A percentile compares a stretch with the other conserved stretches of the same genome.
Evolutionary conservation across 2,329 filamentous ascomycete genomes (phyloP).

Genomic region (Fusarium transvaalense): DNA sequence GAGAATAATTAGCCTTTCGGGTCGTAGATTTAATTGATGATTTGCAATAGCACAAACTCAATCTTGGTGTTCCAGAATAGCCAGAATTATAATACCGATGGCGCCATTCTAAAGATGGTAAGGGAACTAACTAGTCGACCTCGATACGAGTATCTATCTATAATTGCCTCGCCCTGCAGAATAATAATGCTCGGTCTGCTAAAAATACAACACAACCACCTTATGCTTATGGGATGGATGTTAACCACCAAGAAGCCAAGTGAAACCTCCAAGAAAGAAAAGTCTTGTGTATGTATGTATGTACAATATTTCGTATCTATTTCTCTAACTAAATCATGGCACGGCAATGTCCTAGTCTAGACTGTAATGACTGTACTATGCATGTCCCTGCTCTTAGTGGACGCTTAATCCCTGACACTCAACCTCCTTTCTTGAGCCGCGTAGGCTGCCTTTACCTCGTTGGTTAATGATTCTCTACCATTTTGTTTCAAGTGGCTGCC

Average conservation of each 20-base stretch:
- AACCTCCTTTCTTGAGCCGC: constrained; percentile 40
- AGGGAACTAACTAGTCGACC: neutral
- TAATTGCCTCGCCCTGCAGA: neutral
- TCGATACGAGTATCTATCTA: constrained; percentile 5
- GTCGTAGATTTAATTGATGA: neutral
- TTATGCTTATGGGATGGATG: no score
- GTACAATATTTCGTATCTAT: constrained; percentile 1
- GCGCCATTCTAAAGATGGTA: constrained; percentile 2
- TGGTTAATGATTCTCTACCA: constrained; percentile 33
- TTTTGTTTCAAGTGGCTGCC: constrained; percentile 39
- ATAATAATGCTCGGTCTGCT: neutral
- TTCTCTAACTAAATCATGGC: neutral
- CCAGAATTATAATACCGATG: neutral
- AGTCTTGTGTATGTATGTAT: neutral
- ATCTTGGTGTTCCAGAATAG: neutral
- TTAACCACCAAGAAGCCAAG: neutral
- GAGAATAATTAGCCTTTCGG: neutral
- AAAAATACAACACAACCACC: constrained; percentile 4
- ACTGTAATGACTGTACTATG: neutral
- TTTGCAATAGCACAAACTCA: constrained; percentile 5
- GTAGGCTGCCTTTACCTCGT: constrained; percentile 23
- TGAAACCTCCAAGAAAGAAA: neutral
- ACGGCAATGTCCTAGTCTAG: neutral
- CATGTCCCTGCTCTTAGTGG: constrained; percentile 14
- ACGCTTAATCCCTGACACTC: constrained; percentile 7